Base-by-base conservation (phyloP, 129 eudicot genomes). In the Heracleum sosnowskyi region DNA sequence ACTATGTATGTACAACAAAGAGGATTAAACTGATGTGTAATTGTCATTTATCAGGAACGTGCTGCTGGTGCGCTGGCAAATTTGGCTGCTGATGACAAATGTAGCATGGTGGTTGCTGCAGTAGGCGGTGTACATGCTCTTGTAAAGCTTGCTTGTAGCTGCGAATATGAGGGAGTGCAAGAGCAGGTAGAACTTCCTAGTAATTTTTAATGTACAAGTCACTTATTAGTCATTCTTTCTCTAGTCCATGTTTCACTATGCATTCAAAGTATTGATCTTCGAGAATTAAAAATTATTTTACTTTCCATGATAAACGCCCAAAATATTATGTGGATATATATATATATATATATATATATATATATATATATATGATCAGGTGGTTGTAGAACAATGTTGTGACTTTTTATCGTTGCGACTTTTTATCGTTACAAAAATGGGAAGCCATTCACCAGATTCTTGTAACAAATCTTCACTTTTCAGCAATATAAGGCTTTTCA, bases 31-130 rank as follows among this genome's bases (percentile, higher is more conserved):
- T 80, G 34, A 26, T 78, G n/a, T 66, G 22, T 41, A 77, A 35
- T 68, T 73, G 31, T 33, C 51, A 81, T 78, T 55, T 80, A 89
- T 83, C 86, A 96, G 99, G 99, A 96, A 81, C 91, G 99, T 22
- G 99, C 97, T 7, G 99, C 97, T 77, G 99, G 99, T n/a, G 97
- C 99, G 11, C 85, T 96, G 49, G 99, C 97, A 53, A 96, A 96
- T 85, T 86, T 96, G 85, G 99, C 99, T 0, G 99, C 96, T 28
- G 97, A 96, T 89, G 99, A 92, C 77, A 96, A 92, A 66, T 96
- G 97, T 84, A 96, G 97, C 86, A 87, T 89, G 92, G 97, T 89
- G 78, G 93, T 96, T 81, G 97, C 99, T 79, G 64, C 74, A 5
- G 95, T 87, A 29, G 93, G 97, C 71, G 99, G 99, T 83, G 90